These are phyloP conservation scores for Pseudocercospora eumusae DNA, from an alignment of 2,329 filamentous ascomycete species.

Conservation along the genomic window DNA sequence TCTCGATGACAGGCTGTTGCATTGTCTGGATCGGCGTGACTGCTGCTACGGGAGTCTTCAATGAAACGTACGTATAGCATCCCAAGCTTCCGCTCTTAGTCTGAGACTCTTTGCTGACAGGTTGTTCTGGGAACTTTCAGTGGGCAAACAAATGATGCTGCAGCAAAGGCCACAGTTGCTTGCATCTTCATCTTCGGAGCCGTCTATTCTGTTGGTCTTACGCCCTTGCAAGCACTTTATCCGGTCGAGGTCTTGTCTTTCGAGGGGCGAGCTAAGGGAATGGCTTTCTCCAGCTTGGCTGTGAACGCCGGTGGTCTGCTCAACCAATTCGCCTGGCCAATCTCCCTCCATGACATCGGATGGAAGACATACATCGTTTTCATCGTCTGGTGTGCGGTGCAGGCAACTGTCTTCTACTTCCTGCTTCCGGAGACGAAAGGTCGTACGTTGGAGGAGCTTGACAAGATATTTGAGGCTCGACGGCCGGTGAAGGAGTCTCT, in stretches of 20 bases:
- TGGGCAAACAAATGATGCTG: slow-evolving; percentile 15
- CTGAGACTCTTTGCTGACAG: not conserved
- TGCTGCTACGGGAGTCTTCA: slow-evolving; percentile 38
- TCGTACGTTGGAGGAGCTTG: slow-evolving; percentile 49
- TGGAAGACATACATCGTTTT: slow-evolving; percentile 37
- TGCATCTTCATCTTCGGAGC: slow-evolving; percentile 40
- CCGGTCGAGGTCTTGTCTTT: slow-evolving; percentile 52
- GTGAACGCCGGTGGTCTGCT: slow-evolving; percentile 49
- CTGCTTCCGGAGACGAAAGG: slow-evolving; percentile 45
- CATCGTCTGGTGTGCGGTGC: slow-evolving; percentile 39
- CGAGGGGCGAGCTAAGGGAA: slow-evolving; percentile 49
- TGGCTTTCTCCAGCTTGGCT: slow-evolving; percentile 48
- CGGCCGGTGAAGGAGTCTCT: slow-evolving; percentile 44
- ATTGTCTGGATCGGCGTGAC: slow-evolving; percentile 44
- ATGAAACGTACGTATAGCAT: slow-evolving; percentile 12
- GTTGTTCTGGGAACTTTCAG: not conserved
- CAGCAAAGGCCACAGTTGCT: slow-evolving; percentile 39
- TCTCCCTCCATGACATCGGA: slow-evolving; percentile 32
- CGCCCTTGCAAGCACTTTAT: slow-evolving; percentile 42
- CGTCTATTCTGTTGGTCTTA: slow-evolving; percentile 40
- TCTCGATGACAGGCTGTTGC: slow-evolving; percentile 42
- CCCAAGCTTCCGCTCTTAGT: not conserved
- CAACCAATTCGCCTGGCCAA: slow-evolving; percentile 40
- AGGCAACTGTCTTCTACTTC: slow-evolving; percentile 40
- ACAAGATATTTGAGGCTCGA: slow-evolving; percentile 45